These are phyloP conservation scores for Lachancea nothofagi DNA, from an alignment of 805 yeast genomes.

Conservation along the genomic window DNA sequence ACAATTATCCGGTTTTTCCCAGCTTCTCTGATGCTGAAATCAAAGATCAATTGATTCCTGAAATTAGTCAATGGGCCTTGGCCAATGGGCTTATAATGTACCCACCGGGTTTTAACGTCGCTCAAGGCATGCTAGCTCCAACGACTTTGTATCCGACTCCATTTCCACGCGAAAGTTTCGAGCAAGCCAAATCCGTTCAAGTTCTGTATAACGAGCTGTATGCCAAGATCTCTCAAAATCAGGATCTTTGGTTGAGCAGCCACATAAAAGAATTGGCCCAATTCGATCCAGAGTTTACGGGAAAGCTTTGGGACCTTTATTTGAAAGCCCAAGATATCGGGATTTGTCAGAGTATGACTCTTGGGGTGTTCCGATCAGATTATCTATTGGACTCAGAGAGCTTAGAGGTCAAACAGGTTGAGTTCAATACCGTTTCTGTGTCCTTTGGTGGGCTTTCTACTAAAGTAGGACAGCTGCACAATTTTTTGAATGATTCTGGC, in stretches of 20 bases:
- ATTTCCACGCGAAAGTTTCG: slow-evolving; percentile 62
- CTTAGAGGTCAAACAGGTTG: slow-evolving; percentile 77
- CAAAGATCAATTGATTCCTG: slow-evolving; percentile 36
- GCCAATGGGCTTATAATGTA: slow-evolving; percentile 80
- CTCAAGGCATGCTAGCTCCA: slow-evolving; percentile 63
- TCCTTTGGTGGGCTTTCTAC: slow-evolving; percentile 89
- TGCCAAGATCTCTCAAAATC: slow-evolving; percentile 52
- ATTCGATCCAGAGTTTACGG: slow-evolving; percentile 75
- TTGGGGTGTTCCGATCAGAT: slow-evolving; percentile 88
- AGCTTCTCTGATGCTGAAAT: slow-evolving; percentile 22
- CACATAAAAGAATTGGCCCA: slow-evolving; percentile 50
- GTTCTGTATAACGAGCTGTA: slow-evolving; percentile 66
- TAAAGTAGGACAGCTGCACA: slow-evolving; percentile 72
- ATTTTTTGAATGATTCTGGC: slow-evolving; percentile 55
- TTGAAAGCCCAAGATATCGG: slow-evolving; percentile 43
- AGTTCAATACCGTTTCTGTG: slow-evolving; percentile 92
- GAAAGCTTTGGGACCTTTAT: slow-evolving; percentile 62
- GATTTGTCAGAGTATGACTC: slow-evolving; percentile 57
- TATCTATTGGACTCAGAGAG: slow-evolving; percentile 58
- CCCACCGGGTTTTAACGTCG: slow-evolving; percentile 48
- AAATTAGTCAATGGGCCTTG: slow-evolving; percentile 67
- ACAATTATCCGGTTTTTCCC: slow-evolving; percentile 24
- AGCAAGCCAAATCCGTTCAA: slow-evolving; percentile 63
- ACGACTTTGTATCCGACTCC: slow-evolving; percentile 90
- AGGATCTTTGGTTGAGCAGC: slow-evolving; percentile 55